Percentiles rank a stretch among this genome's conserved stretches.
Evolutionary conservation across 306 rosid species (phyloP).

Genomic region (Cicer bijugum): DNA sequence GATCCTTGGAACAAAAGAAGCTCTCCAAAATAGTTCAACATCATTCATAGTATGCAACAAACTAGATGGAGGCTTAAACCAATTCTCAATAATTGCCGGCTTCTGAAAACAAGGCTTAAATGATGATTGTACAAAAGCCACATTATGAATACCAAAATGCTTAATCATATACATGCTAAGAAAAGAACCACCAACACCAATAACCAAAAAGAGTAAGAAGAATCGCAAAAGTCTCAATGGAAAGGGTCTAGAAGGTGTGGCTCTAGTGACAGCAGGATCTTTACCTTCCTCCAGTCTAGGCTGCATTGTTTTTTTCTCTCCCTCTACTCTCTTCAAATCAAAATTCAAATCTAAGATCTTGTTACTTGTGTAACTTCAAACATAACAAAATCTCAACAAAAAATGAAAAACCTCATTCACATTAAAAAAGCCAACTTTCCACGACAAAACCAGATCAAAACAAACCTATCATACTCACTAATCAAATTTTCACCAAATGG

Average conservation of each 20-base stretch:
- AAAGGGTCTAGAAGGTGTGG: constrained; percentile 61
- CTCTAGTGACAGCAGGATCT: constrained; percentile 59
- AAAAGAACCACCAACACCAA: constrained; percentile 77
- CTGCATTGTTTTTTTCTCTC: constrained; percentile 52
- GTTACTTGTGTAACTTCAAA: constrained; percentile 40
- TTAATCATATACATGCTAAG: constrained; percentile 75
- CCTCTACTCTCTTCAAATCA: constrained; percentile 23
- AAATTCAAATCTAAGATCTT: constrained; percentile 46
- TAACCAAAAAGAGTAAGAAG: constrained; percentile 65
- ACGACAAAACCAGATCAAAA: constrained; percentile 43
- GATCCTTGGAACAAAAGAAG: constrained; percentile 67
- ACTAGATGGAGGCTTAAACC: constrained; percentile 70
- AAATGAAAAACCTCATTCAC: constrained; percentile 1
- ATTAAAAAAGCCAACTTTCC: constrained; percentile 37
- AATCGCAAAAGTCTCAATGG: constrained; percentile 76
- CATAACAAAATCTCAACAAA: constrained; percentile 38
- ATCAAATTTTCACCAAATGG: constrained; percentile 38
- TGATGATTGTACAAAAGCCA: constrained; percentile 55
- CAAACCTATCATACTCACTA: constrained; percentile 19
- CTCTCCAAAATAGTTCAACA: constrained; percentile 81
- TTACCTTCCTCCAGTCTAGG: constrained; percentile 86
- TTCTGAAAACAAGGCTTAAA: constrained; percentile 63
- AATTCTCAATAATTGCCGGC: constrained; percentile 58
- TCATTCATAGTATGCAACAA: constrained; percentile 82
- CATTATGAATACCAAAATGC: constrained; percentile 63